These are phyloP conservation scores for Aureobasidium sp. DNA, from an alignment of 2,329 filamentous ascomycete species.

Conservation along the genomic window DNA sequence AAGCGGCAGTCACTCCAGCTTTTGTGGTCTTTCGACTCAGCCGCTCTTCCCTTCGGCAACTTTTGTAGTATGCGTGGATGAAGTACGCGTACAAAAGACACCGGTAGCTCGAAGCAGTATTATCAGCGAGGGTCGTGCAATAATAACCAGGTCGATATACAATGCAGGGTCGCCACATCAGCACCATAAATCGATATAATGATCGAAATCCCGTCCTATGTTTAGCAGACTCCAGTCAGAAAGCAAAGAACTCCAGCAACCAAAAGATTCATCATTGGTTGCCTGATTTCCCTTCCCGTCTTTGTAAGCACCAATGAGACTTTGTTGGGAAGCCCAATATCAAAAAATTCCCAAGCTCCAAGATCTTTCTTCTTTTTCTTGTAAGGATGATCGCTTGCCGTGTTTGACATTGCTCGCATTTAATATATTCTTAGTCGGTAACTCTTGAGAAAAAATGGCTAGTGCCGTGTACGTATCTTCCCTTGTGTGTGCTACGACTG, in stretches of 20 bases:
- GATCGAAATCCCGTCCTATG: not conserved
- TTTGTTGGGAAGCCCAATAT: constrained; percentile 1
- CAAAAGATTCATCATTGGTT: not conserved
- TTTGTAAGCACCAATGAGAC: not conserved
- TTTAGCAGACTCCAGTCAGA: not conserved
- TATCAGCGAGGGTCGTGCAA: not conserved
- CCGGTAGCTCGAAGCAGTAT: no score
- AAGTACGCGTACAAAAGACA: no score
- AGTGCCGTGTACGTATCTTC: constrained; percentile 7
- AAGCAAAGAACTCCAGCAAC: not conserved
- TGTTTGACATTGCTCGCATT: constrained; percentile 5
- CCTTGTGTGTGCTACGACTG: not conserved
- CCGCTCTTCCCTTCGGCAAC: no score
- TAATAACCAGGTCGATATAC: not conserved
- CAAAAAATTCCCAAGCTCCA: not conserved
- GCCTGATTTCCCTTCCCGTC: not conserved
- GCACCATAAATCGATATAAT: not conserved
- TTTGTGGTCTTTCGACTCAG: no score
- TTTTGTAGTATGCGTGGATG: no score
- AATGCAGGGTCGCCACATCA: not conserved
- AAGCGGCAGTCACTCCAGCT: no score
- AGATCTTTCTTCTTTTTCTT: not conserved
- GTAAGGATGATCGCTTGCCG: constrained; percentile 2
- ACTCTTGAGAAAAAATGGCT: not conserved
- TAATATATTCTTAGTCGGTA: not conserved